A percentile compares a stretch with the other conserved stretches of the same genome.
These are phyloP conservation scores for Monosporascus sp. DNA, from an alignment of 2,329 filamentous ascomycete species.

Conservation along the genomic window DNA sequence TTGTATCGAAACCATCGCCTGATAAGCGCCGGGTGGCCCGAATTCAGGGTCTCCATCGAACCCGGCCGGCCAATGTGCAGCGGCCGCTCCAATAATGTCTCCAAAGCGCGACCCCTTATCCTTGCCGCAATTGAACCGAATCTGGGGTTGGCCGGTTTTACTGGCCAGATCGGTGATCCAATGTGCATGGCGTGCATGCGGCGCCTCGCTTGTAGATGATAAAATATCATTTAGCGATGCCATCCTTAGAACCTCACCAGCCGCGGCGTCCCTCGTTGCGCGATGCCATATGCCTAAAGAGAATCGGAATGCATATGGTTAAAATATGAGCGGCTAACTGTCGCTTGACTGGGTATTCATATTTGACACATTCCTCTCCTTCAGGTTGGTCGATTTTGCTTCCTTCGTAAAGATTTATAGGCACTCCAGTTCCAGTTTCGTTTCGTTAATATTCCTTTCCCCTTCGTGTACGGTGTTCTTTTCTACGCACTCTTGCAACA, in stretches of 20 bases:
- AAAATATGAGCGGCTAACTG: slow-evolving; percentile 12
- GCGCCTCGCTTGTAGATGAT: slow-evolving; percentile 6
- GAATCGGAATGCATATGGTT: slow-evolving; percentile 6
- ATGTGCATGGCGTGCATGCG: slow-evolving; percentile 4
- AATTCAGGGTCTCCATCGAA: too few relatives aligned
- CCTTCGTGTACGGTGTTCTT: slow-evolving; percentile 7
- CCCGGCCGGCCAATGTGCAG: too few relatives aligned
- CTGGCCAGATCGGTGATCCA: slow-evolving; percentile 2
- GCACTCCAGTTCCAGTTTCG: slow-evolving; percentile 5
- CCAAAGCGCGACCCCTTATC: too few relatives aligned
- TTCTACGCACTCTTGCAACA: slow-evolving; percentile 10
- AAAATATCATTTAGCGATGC: not conserved
- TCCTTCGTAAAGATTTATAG: slow-evolving; percentile 12
- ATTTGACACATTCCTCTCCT: slow-evolving; percentile 11
- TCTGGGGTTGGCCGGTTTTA: not conserved
- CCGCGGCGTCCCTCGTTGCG: not conserved
- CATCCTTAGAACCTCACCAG: slow-evolving; percentile 5
- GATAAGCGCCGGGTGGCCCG: too few relatives aligned
- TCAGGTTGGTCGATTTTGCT: slow-evolving; percentile 7
- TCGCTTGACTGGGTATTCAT: slow-evolving; percentile 15
- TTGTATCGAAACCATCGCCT: too few relatives aligned
- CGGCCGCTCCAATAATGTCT: too few relatives aligned
- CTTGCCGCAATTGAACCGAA: not conserved
- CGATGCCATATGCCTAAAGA: slow-evolving; percentile 4
- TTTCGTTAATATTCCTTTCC: slow-evolving; percentile 8